Conservation (phyloP, 371 early-diverging fungal species). For the Entomophthora muscae region DNA sequence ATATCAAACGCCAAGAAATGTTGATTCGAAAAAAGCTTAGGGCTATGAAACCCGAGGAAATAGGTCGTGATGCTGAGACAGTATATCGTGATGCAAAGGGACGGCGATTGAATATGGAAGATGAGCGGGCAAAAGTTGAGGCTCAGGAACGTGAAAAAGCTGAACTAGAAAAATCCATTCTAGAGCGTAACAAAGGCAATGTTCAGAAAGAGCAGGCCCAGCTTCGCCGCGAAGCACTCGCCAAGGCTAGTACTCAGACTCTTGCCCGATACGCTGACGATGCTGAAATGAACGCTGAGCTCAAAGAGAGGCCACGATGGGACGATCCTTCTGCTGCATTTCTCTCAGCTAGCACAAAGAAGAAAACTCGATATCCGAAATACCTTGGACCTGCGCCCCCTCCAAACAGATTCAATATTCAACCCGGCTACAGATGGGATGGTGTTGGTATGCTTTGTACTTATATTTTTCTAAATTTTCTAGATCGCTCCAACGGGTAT, state of each 20-base stretch:
- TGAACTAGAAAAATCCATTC: conserved; percentile 25
- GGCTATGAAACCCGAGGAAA: conserved; percentile 18
- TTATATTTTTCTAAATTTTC: background rate
- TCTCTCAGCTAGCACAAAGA: conserved; percentile 18
- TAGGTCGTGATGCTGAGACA: conserved; percentile 37
- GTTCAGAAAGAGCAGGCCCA: conserved; percentile 42
- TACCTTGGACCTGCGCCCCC: conserved; percentile 43
- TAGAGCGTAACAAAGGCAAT: conserved; percentile 62
- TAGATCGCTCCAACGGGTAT: conserved; percentile 70
- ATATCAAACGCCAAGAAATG: conserved; percentile 16
- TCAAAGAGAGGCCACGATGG: conserved; percentile 37
- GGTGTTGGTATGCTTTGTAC: conserved; percentile 32
- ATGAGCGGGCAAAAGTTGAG: conserved; percentile 31
- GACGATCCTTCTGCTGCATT: conserved; percentile 49
- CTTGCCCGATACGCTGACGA: conserved; percentile 35
- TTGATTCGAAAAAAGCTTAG: conserved; percentile 17
- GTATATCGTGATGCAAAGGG: conserved; percentile 62
- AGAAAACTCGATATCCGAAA: conserved; percentile 17
- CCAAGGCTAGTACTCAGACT: conserved; percentile 24
- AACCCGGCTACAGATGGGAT: conserved; percentile 84
- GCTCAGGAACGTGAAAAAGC: conserved; percentile 24
- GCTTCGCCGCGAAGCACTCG: conserved; percentile 22
- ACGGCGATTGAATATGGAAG: conserved; percentile 44
- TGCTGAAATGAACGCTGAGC: conserved; percentile 34
- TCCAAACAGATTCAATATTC: conserved; percentile 65